Evolutionary conservation across 768 basidiomycete species (phyloP).

Genomic region (Tricholoma hemisulphureum): DNA sequence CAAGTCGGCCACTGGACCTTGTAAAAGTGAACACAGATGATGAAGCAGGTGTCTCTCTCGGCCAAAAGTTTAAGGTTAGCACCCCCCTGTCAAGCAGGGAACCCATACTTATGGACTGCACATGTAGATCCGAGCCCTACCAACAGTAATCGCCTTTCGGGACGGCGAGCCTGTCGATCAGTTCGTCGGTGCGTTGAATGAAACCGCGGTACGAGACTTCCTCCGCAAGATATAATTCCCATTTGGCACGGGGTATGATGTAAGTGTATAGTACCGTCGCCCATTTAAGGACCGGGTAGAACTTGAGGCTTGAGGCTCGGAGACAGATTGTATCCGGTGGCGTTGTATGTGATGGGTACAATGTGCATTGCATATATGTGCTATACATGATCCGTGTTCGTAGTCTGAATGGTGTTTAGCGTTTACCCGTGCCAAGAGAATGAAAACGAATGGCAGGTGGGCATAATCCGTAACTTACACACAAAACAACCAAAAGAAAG

Average conservation of each 20-base stretch:
- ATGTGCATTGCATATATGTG: not conserved
- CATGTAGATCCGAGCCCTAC: slow-evolving; percentile 68
- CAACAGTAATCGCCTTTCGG: slow-evolving; percentile 77
- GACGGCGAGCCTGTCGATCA: slow-evolving; percentile 56
- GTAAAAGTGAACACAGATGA: slow-evolving; percentile 66
- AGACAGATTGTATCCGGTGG: too few species aligned
- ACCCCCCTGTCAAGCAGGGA: not conserved
- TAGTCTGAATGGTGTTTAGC: not conserved
- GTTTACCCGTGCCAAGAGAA: not conserved
- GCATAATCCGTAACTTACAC: not conserved
- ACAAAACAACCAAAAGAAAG: not conserved
- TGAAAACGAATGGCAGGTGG: not conserved
- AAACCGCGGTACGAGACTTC: slow-evolving; percentile 43
- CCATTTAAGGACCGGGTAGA: not conserved
- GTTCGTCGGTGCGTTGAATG: slow-evolving; percentile 61
- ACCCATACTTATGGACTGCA: not conserved
- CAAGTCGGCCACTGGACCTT: slow-evolving; percentile 62
- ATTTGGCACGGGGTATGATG: not conserved
- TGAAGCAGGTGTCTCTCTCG: slow-evolving; percentile 53
- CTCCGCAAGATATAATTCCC: slow-evolving; percentile 38
- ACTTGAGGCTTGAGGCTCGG: too few species aligned
- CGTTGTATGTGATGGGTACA: not conserved
- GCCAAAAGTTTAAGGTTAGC: slow-evolving; percentile 48
- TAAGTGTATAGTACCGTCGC: not conserved
- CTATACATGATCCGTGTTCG: not conserved